These are phyloP conservation scores for Metschnikowia drakensbergensis DNA, from an alignment of 805 yeast genomes.

Conservation along the genomic window DNA sequence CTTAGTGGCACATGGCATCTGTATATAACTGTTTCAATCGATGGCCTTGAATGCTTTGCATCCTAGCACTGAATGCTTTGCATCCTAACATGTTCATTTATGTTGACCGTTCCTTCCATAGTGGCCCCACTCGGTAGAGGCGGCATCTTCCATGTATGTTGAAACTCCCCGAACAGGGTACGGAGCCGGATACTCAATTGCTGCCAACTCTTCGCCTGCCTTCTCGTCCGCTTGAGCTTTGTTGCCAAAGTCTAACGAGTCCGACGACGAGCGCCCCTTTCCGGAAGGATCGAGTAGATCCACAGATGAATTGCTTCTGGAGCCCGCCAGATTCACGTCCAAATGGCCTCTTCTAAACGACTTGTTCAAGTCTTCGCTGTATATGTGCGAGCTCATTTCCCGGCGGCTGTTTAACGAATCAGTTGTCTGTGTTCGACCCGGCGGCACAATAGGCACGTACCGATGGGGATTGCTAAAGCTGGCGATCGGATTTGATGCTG, in stretches of 20 bases:
- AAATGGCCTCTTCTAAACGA: not conserved
- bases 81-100: not conserved
- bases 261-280: not conserved
- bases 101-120: not conserved
- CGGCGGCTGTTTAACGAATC: constrained; percentile 4
- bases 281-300: not conserved
- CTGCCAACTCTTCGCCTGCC: not conserved
- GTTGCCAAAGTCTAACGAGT: not conserved
- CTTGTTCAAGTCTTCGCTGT: constrained; percentile 1
- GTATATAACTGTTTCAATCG: too few species aligned
- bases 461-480: not conserved
- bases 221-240: too few species aligned
- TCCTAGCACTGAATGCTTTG: too few species aligned
- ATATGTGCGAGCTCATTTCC: constrained; percentile 1
- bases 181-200: constrained; percentile 6
- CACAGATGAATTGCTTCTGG: constrained; percentile 1
- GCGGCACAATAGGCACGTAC: not conserved
- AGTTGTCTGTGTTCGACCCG: not conserved
- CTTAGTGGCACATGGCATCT: too few species aligned
- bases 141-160: constrained; percentile 8
- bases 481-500: not conserved
- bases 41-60: too few species aligned
- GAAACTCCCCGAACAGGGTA: constrained; percentile 20
- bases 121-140: not conserved
- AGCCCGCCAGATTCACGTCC: constrained; percentile 1